Evolutionary conservation across 2,329 filamentous ascomycete species (phyloP).

Genomic region (Phyllosticta paracitricarpa): DNA sequence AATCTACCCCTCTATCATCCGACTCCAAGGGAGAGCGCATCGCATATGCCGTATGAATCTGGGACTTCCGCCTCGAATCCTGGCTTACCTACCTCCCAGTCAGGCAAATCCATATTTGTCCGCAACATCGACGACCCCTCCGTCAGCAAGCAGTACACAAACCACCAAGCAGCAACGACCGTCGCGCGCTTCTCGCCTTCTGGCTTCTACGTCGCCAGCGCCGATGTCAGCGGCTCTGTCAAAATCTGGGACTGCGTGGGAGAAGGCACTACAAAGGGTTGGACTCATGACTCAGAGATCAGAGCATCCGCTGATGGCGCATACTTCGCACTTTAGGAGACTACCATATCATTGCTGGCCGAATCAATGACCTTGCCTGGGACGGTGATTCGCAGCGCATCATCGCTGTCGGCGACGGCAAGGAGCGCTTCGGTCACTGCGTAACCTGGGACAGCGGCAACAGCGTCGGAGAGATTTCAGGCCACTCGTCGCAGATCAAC

Average conservation of each 20-base stretch:
- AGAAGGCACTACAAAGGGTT: slow-evolving; percentile 73
- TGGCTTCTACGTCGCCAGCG: slow-evolving; percentile 89
- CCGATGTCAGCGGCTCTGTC: slow-evolving; percentile 74
- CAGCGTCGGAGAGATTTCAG: slow-evolving; percentile 85
- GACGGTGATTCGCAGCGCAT: slow-evolving; percentile 94
- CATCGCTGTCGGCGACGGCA: slow-evolving; percentile 91
- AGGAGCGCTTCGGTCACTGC: slow-evolving; percentile 86
- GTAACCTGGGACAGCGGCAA: slow-evolving; percentile 92
- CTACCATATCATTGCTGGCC: slow-evolving; percentile 86
- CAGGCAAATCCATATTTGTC: slow-evolving; percentile 92
- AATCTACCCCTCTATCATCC: slow-evolving; percentile 78
- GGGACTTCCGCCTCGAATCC: neutral
- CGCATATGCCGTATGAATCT: slow-evolving; percentile 69
- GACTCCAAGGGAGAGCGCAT: slow-evolving; percentile 86
- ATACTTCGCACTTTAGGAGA: slow-evolving; percentile 47
- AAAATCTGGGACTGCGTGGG: slow-evolving; percentile 85
- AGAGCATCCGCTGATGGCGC: neutral
- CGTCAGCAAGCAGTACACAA: slow-evolving; percentile 78
- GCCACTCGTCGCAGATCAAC: slow-evolving; percentile 86
- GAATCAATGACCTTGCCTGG: slow-evolving; percentile 95
- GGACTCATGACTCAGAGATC: neutral
- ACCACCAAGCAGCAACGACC: slow-evolving; percentile 79
- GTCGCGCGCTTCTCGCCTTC: slow-evolving; percentile 91
- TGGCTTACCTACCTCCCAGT: slow-evolving; percentile 41
- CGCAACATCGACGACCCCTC: slow-evolving; percentile 87